Base-by-base conservation (phyloP, 139 green algal genomes). In the Pycnococcus provasolii region DNA sequence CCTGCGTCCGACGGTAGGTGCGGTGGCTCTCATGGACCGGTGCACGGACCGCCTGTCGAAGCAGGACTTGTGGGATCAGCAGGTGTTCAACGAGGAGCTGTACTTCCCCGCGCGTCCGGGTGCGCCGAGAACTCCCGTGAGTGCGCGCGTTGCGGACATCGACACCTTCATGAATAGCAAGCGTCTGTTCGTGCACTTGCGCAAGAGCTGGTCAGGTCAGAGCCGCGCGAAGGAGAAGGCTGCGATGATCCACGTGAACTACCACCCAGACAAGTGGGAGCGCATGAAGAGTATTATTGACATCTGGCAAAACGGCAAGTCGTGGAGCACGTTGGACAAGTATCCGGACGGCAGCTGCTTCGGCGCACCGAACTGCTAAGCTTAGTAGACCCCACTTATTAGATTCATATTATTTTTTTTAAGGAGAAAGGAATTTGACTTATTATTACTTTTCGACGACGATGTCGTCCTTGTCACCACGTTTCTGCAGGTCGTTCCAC, bases 241-340 rank as follows among this genome's bases (percentile, higher is more conserved):
- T 4, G 72, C 79, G 44, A 76, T 47, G 11, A 53, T 81, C n/a
- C 76, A 91, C 63, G 67, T 77, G 43, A 91, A 91, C 66, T 92
- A 91, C 62, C 86, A 91, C 66, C 84, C 89, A 3, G 87, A 97
- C 71, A 96, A 96, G 78, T 72, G 81, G 13, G 77, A 86, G 45
- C 82, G 89, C 37, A 92, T 95, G 84, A 74, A 83, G 69, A 85
- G 77, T 0, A 80, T 87, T 0, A 73, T 91, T 1, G 55, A 76
- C 54, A 89, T 87, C 63, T 96, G 26, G 26, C 26, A 26, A 26
- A 26, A 26, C 26, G 26, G 26, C 26, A 26, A 26, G 26, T 26
- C 26, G 26, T 26, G 26, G 26, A 26, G 26, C 26, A 26, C 26
- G 26, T 26, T 26, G 26, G 26, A 26, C 26, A 26, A 26, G 26